Evolutionary conservation across 75 land plant genomes (phyloP).

Genomic region (Picea glauca): DNA sequence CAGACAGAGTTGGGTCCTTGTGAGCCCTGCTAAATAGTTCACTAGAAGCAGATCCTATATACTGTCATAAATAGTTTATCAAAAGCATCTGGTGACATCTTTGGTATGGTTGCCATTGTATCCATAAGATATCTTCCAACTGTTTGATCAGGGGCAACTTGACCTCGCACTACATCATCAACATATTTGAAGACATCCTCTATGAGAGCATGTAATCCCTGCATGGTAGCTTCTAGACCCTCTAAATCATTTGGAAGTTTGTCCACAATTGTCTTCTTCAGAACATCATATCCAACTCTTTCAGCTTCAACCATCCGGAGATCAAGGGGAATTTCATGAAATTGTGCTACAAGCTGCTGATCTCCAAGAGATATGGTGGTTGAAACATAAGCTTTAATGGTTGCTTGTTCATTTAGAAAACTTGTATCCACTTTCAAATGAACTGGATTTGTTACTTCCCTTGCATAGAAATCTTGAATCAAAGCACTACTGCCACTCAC

Average conservation of each 20-base stretch:
- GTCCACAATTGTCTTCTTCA: constrained; percentile 85
- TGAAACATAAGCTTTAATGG: constrained; percentile 81
- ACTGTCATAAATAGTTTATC: constrained; percentile 90
- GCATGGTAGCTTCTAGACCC: constrained; percentile 89
- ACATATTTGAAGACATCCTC: constrained; percentile 87
- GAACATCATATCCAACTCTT: constrained; percentile 87
- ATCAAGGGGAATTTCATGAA: constrained; percentile 95
- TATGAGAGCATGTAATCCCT: constrained; percentile 63
- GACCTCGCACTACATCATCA: constrained; percentile 88
- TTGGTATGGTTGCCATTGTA: constrained; percentile 74
- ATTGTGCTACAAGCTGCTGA: constrained; percentile 88
- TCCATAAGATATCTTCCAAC: constrained; percentile 84
- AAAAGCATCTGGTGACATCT: constrained; percentile 74
- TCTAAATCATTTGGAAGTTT: constrained; percentile 94
- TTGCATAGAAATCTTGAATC: constrained; percentile 92
- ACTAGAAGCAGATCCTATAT: constrained; percentile 88
- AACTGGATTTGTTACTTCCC: constrained; percentile 81
- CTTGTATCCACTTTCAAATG: constrained; percentile 93
- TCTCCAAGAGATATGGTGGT: constrained; percentile 81
- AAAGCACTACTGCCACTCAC: constrained; percentile 91
- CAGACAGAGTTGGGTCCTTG: constrained; percentile 85
- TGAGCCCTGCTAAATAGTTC: constrained; percentile 82
- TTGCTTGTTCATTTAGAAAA: constrained; percentile 61
- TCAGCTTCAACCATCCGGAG: constrained; percentile 95
- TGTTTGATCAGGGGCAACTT: constrained; percentile 59